Evolutionary conservation across 208 protist species (phyloP), one percentile per base, ranked within the genome.

Genomic region (Wallacemonas collosoma): DNA sequence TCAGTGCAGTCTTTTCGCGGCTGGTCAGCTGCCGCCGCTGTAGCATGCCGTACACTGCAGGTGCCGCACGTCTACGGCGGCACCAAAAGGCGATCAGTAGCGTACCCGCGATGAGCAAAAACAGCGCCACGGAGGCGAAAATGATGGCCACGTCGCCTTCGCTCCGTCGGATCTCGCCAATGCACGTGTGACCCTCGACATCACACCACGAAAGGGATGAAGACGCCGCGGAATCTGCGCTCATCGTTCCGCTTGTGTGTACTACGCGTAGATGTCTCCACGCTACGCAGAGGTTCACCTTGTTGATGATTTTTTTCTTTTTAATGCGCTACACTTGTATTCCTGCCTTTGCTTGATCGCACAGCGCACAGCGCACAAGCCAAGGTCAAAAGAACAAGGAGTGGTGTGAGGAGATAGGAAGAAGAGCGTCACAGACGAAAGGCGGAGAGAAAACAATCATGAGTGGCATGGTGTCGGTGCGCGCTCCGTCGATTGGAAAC

Each of bases 71-170:
- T 3, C 72, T 54, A 5, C 79, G 72, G 11, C 75, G 73, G 55
- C 76, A 72, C 17, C 62, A 71, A 17, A 76, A 50, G 17, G 80
- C 67, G 15, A 64, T 57, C 9, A 75, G 43, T 6, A 82, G 35
- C 3, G 57, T 72, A 36, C 79, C 83, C 2, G 72, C 15, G 3
- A 86, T 9, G 2, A 86, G 61, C 17, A 86, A 58, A 35, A 43
- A 74, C 35, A 89, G 72, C 15, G 77, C 74, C 36, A 89, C 26
- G 12, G 80, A 72, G 17, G 77, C 74, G 60, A 81, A 72, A 11
- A 86, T 73, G 17, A 88, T 63, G 55, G 83, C 72, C 41, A 72
- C 65, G 40, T 82, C 55, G 14, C 72, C 77, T 36, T 85, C 80
- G 50, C 68, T 51, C 39, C 75, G 77, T 12, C 58, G 39, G 39